These are phyloP conservation scores for Eucalyptus leucophloia DNA, from an alignment of 345 rosid genomes.

Conservation along the genomic window DNA sequence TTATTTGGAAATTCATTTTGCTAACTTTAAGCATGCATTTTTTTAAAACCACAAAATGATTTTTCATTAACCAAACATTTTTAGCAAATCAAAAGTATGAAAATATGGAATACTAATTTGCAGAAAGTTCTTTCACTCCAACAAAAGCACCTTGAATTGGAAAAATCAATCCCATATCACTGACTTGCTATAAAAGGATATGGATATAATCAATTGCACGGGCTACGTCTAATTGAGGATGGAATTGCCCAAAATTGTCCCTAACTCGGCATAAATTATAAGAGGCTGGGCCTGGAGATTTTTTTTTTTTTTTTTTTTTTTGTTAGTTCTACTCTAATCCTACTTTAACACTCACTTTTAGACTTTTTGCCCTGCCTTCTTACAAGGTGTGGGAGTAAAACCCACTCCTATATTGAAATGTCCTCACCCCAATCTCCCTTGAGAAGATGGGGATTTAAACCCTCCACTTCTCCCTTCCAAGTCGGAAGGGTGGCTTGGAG, in stretches of 20 bases:
- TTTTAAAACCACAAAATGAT: no score
- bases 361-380: no score
- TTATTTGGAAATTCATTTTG: no score
- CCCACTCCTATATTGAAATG: no score
- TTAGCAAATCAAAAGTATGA: neutral
- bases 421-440: fast-evolving
- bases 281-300: neutral
- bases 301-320: no score
- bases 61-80: no score
- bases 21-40: neutral
- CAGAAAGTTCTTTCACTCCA: neutral
- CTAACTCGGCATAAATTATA: neutral
- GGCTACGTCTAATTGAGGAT: neutral
- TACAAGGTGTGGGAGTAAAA: no score
- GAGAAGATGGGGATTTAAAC: no score
- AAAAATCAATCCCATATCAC: neutral
- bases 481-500: no score
- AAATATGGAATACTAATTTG: neutral
- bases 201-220: neutral
- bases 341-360: fast-evolving
- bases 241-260: neutral
- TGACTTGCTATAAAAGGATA: neutral
- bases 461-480: no score
- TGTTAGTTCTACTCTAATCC: no score
- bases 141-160: neutral